Evolutionary conservation across 257 asterid genomes (phyloP), one percentile per base, ranked within the genome.

Genomic region (Primulina eburnea): DNA sequence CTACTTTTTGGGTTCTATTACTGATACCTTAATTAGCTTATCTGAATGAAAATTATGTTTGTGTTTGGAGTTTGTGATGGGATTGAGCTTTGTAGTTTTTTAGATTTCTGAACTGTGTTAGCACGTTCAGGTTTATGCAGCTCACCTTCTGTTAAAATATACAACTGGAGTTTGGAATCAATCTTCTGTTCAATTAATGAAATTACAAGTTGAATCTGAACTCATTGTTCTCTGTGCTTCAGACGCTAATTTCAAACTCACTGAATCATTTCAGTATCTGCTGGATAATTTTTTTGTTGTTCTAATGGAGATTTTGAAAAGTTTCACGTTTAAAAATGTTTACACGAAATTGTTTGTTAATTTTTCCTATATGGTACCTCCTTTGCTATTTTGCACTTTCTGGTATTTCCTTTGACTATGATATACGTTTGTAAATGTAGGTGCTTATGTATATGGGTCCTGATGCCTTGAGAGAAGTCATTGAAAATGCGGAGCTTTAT

Each of bases 371-470:
- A 38, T 28, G 56, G 67, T 50, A 68, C 37, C 59, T n/a, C 55
- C 38, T 16, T 60, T 28, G 7, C 8, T 66, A 16, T 52, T 62
- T 29, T 29, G 32, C 21, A 43, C 17, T 43, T 28, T 70, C 17
- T 11, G 20, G 61, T 66, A 26, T 40, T 43, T 24, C 21, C 78
- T 35, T 63, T 52, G 30, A 70, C 40, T 50, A 62, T 57, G 20
- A 17, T 60, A 18, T 71, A 10, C 55, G 14, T 73, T 74, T 75
- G 64, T 73, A 26, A 34, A 37, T 59, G 55, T 72, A 94, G 99
- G 97, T 94, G 77, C 97, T 94, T 69, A 88, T 88, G 92, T 84
- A 75, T 78, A 75, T 91, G 89, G 99, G 99, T 68, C 87, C 97
- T 70, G 78, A 70, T 74, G 97, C 84, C 8, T 80, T 93, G 80